phyloP scores from a whole-genome alignment of 1,284 basidiomycete species.

The Stereum hirsutum region DNA sequence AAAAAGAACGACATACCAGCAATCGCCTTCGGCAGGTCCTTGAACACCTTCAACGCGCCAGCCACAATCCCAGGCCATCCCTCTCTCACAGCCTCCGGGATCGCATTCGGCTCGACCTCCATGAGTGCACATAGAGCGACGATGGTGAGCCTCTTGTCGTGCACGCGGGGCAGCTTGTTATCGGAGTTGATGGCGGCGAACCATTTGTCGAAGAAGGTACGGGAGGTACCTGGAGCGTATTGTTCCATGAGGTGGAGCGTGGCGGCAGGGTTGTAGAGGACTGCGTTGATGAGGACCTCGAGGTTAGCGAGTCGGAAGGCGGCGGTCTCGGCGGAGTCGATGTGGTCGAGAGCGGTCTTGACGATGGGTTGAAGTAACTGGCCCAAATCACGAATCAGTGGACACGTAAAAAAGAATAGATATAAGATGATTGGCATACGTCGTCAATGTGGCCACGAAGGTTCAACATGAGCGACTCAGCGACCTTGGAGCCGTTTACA shows the following conservation, averaged over 20 bases:
- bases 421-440: conserved; percentile 28
- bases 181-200: conserved; percentile 61
- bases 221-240: conserved; percentile 46
- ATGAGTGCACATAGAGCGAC: conserved; percentile 68
- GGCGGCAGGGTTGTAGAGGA: conserved; percentile 80
- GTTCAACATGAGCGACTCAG: conserved; percentile 76
- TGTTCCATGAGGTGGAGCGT: conserved; percentile 70
- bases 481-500: conserved; percentile 80
- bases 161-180: conserved; percentile 69
- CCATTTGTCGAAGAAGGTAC: conserved; percentile 75
- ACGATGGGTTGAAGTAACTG: conserved; percentile 50
- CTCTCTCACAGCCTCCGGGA: conserved; percentile 52
- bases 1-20: conserved; percentile 47
- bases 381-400: background rate
- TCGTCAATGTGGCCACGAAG: conserved; percentile 72
- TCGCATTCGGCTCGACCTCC: conserved; percentile 47
- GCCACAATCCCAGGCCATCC: conserved; percentile 71
- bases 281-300: conserved; percentile 74
- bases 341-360: conserved; percentile 44
- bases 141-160: conserved; percentile 84
- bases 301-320: conserved; percentile 71
- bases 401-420: background rate
- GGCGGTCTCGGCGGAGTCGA: conserved; percentile 52
- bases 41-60: conserved; percentile 64
- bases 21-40: conserved; percentile 66